A percentile compares a stretch with the other conserved stretches of the same genome.
Evolutionary conservation across 495 filamentous ascomycete species (phyloP).

Genomic region (Glutinoglossum americanum): DNA sequence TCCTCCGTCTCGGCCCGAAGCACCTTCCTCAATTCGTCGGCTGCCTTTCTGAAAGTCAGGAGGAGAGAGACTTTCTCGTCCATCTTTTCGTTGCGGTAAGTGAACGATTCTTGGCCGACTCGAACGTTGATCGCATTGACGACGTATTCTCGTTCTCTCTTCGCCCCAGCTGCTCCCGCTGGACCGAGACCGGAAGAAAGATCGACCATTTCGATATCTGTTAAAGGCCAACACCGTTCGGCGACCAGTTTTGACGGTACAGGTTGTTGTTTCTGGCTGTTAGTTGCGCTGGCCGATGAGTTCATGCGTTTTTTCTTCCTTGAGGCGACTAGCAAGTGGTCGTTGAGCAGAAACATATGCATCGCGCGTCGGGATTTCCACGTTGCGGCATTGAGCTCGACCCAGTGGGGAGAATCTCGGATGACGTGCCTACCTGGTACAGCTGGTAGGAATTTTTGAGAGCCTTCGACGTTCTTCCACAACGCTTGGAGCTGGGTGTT

Average conservation of each 20-base stretch:
- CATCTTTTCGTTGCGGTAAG: conserved; percentile 63
- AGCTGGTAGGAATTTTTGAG: conserved; percentile 88
- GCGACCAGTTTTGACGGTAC: conserved; percentile 58
- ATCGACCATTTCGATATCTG: conserved; percentile 87
- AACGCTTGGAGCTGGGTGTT: conserved; percentile 66
- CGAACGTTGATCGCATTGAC: conserved; percentile 79
- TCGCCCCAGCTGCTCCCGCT: conserved; percentile 21
- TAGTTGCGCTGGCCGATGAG: conserved; percentile 33
- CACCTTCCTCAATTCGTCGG: conserved; percentile 71
- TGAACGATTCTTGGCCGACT: conserved; percentile 77
- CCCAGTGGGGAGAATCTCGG: conserved; percentile 73
- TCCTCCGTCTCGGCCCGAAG: conserved; percentile 65
- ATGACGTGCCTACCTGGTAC: conserved; percentile 80
- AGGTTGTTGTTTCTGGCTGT: conserved; percentile 13
- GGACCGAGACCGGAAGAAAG: conserved; percentile 41
- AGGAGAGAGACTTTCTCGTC: conserved; percentile 65
- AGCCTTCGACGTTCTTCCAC: conserved; percentile 90
- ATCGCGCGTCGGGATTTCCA: conserved; percentile 76
- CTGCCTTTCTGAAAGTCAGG: conserved; percentile 71
- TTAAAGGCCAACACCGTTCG: conserved; percentile 81
- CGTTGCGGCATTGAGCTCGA: conserved; percentile 89
- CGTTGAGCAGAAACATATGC: conserved; percentile 80
- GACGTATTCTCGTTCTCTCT: conserved; percentile 34
- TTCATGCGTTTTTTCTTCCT: conserved; percentile 79
- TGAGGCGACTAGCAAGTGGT: conserved; percentile 77